phyloP scores from a whole-genome alignment of 179 eudicot genomes.

The Beta lomatogona region DNA sequence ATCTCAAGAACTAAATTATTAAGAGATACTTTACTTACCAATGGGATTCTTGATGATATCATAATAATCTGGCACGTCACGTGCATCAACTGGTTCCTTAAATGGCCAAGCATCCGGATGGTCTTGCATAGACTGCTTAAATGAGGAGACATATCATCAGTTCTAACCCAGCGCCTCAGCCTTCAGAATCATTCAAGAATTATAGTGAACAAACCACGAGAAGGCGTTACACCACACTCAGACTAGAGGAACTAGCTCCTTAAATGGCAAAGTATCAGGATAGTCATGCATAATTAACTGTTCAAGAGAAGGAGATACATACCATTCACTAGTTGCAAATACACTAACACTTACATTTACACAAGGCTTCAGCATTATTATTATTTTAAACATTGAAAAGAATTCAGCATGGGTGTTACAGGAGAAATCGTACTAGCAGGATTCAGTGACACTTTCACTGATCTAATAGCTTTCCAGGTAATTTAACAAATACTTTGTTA shows the following conservation, averaged over 20 bases:
- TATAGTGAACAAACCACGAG: too few relatives aligned
- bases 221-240: neutral
- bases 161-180: neutral
- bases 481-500: too few relatives aligned
- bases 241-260: constrained; percentile 54
- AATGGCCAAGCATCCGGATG: constrained; percentile 98
- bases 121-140: constrained; percentile 71
- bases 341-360: neutral
- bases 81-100: constrained; percentile 88
- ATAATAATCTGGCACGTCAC: constrained; percentile 93
- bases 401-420: neutral
- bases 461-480: neutral
- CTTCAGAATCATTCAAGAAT: neutral
- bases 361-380: neutral
- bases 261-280: constrained; percentile 89
- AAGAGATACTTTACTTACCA: constrained; percentile 47
- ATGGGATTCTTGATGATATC: constrained; percentile 93
- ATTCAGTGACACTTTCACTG: neutral
- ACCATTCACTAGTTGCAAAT: neutral
- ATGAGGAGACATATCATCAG: constrained; percentile 1
- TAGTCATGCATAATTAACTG: constrained; percentile 73
- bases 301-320: constrained; percentile 9
- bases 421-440: neutral
- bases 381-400: neutral
- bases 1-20: neutral